Evolutionary conservation across 2,329 filamentous ascomycete genomes (phyloP).

Genomic region (Penicillium freii): DNA sequence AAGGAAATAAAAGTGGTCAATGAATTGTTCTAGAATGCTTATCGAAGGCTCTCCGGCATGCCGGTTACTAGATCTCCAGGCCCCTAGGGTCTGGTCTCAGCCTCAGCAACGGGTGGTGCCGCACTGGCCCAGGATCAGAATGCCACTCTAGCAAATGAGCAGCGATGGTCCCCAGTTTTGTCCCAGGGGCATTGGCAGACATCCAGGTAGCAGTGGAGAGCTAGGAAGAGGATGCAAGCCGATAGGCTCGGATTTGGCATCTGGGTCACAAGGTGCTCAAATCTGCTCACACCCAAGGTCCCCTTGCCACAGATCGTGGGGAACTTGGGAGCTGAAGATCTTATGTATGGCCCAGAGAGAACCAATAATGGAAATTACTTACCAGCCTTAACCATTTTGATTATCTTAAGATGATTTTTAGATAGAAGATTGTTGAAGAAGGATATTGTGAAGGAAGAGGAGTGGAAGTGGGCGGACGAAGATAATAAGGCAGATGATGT

Average conservation of each 20-base stretch:
- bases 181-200: not conserved
- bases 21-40: conserved; percentile 11
- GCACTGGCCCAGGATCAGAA: not conserved
- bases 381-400: conserved; percentile 99
- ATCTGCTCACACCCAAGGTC: conserved; percentile 44
- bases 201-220: conserved; percentile 9
- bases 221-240: conserved; percentile 9
- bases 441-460: conserved; percentile 14
- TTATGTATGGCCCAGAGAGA: conserved; percentile 16
- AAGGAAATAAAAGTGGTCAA: conserved; percentile 5
- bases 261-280: conserved; percentile 42
- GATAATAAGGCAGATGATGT: conserved; percentile 28
- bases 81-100: not conserved
- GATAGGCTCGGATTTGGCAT: conserved; percentile 29
- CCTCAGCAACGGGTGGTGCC: not conserved
- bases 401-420: conserved; percentile 44
- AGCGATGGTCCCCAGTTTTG: not conserved
- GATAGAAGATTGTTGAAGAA: conserved; percentile 12
- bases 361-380: conserved; percentile 46
- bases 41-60: conserved; percentile 1
- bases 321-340: conserved; percentile 8
- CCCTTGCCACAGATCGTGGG: conserved; percentile 32
- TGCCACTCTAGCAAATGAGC: conserved; percentile 8
- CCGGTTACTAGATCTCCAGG: not conserved
- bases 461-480: conserved; percentile 18